These are phyloP conservation scores for Amanita jacksonii DNA, from an alignment of 768 basidiomycete genomes.

Conservation along the genomic window DNA sequence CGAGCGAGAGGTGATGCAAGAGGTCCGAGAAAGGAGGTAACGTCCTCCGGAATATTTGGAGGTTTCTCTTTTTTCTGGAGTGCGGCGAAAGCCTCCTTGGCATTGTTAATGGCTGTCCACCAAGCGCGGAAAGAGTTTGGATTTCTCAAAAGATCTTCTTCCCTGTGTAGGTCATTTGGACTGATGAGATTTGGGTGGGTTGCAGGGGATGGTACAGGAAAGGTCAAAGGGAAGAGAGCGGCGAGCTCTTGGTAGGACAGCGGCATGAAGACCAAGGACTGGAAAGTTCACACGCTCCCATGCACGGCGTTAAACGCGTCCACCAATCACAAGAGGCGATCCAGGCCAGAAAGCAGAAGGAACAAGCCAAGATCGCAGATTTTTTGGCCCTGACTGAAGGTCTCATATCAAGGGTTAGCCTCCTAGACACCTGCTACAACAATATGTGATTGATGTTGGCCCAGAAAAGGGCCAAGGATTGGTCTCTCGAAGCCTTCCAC, in stretches of 20 bases:
- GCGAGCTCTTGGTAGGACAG: conserved; percentile 17
- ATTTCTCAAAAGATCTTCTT: conserved; percentile 91
- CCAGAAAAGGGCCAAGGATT: conserved; percentile 65
- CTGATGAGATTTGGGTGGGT: conserved; percentile 71
- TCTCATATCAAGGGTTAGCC: conserved; percentile 53
- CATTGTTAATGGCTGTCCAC: conserved; percentile 77
- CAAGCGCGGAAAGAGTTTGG: conserved; percentile 87
- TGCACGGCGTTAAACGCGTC: conserved; percentile 68
- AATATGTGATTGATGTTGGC: conserved; percentile 7
- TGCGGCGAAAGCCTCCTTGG: conserved; percentile 54
- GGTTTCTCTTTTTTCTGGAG: conserved; percentile 49
- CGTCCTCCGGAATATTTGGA: conserved; percentile 37
- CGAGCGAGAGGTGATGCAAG: conserved; percentile 67
- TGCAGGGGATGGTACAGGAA: conserved; percentile 73
- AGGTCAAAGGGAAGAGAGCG: conserved; percentile 68
- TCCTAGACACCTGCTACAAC: conserved; percentile 2
- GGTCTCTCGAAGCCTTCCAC: conserved; percentile 65
- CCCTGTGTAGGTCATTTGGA: conserved; percentile 70
- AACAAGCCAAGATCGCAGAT: conserved; percentile 66
- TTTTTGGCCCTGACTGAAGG: conserved; percentile 60
- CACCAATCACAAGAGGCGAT: conserved; percentile 47
- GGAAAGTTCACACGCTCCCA: conserved; percentile 6
- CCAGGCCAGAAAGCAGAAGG: conserved; percentile 60
- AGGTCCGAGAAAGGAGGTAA: conserved; percentile 60
- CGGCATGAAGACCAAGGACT: background rate